Base-by-base conservation (phyloP, 2,329 filamentous ascomycete species). In the Microdochium trichocladiopsis region DNA sequence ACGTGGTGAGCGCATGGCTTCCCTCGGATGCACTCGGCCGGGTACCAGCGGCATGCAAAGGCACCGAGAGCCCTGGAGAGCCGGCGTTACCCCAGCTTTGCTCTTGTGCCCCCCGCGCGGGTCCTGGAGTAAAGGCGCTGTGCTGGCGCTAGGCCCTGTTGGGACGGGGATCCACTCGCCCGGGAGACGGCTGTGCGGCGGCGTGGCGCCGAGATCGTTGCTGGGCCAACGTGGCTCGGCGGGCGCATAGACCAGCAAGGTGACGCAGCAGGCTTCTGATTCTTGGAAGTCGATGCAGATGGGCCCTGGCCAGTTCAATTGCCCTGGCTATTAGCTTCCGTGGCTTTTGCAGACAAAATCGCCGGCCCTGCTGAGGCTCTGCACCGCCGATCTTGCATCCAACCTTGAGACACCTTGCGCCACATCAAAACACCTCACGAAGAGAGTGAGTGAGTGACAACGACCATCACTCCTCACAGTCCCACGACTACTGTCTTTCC, bases 21-120 rank as follows among this genome's bases (percentile, higher is more conserved):
- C 12, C 10, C 16, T 11, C 41, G 41, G 41, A 16, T 18, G 41
- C 11, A 5, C 41, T 5, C 41, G 41, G 41, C 41, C 41, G 41
- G 41, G 12, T 45, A 45, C 10, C 21, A 57, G 55, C 62, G 63
- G 63, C 61, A 60, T 61, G 3, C 41, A 45, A 45, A 21, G 41
- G 41, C 41, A 37, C 12, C 14, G 18, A 45, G 41, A 45, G n/a
- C n/a, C n/a, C n/a, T n/a, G n/a, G 14, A 23, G 41, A 21, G 21
- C 41, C n/a, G n/a, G 21, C 41, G 21, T 45, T 45, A 45, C 41
- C 41, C 41, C 41, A 45, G 41, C 41, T 45, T 45, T 45, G 4
- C n/a, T 8, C 33, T n/a, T 37, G 6, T n/a, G 5, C 5, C 21
- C 41, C 41, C 41, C 41, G 22, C 41, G 18, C 41, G 12, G 6